These are phyloP conservation scores for Xylaria sp. DNA, from an alignment of 2,329 filamentous ascomycete species.

Conservation along the genomic window DNA sequence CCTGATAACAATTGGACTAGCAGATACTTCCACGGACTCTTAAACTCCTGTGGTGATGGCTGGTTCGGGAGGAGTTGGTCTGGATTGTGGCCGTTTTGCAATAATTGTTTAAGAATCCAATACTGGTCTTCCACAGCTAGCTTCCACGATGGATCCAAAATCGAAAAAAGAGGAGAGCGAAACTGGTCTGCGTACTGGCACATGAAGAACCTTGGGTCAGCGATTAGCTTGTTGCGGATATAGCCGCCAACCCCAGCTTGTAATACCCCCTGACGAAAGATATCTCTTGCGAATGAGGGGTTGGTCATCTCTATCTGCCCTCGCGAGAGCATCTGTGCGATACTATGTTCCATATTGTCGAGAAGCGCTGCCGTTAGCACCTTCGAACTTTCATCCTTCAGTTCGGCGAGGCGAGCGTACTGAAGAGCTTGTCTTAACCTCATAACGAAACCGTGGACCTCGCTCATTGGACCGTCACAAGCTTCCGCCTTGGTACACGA, in stretches of 20 bases:
- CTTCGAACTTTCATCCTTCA: slow-evolving; percentile 13
- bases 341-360: slow-evolving; percentile 21
- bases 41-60: not conserved
- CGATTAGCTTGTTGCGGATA: slow-evolving; percentile 13
- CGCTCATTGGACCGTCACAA: not conserved
- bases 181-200: slow-evolving; percentile 4
- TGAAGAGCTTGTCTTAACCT: slow-evolving; percentile 15
- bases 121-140: slow-evolving; percentile 15
- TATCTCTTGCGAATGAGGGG: slow-evolving; percentile 24
- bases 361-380: slow-evolving; percentile 19
- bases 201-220: slow-evolving; percentile 9
- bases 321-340: slow-evolving; percentile 18
- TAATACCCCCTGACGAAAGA: slow-evolving; percentile 22
- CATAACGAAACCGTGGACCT: slow-evolving; percentile 13
- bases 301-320: slow-evolving; percentile 23
- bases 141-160: slow-evolving; percentile 13
- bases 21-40: slow-evolving; percentile 1
- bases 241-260: slow-evolving; percentile 22
- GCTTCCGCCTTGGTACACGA: too few relatives aligned
- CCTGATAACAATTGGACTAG: not conserved
- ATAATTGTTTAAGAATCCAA: slow-evolving; percentile 23
- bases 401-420: slow-evolving; percentile 23
- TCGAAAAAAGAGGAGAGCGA: slow-evolving; percentile 12
- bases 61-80: not conserved
- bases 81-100: slow-evolving; percentile 15